A percentile compares a stretch with the other conserved stretches of the same genome.
Conservation (phyloP, 2,329 filamentous ascomycete species). For the Beauveria caledonica region DNA sequence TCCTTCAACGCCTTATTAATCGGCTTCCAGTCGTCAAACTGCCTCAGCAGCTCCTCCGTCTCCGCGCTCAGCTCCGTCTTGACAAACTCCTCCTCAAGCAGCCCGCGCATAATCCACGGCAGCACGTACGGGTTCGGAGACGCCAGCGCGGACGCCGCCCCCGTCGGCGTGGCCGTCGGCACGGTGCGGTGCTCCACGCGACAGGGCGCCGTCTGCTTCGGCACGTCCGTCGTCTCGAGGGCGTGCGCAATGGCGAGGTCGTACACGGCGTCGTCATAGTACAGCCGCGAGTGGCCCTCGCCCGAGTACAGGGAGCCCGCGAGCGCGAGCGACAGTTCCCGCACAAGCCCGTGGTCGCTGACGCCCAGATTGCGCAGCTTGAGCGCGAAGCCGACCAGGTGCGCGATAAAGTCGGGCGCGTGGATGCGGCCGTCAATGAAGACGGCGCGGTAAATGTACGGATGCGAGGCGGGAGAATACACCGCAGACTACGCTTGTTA, state of each 20-base stretch:
- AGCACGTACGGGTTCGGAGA: slow-evolving; percentile 79
- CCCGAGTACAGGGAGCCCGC: slow-evolving; percentile 87
- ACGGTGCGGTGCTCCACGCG: slow-evolving; percentile 17
- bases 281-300: slow-evolving; percentile 87
- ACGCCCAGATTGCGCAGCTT: slow-evolving; percentile 91
- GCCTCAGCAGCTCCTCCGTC: slow-evolving; percentile 66
- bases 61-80: slow-evolving; percentile 71
- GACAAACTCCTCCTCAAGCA: slow-evolving; percentile 87
- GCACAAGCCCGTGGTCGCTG: slow-evolving; percentile 85
- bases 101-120: slow-evolving; percentile 89
- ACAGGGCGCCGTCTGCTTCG: slow-evolving; percentile 15
- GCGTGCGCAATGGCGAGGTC: slow-evolving; percentile 65
- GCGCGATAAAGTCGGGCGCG: slow-evolving; percentile 86
- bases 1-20: slow-evolving; percentile 86
- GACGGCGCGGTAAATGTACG: slow-evolving; percentile 90
- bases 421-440: slow-evolving; percentile 92
- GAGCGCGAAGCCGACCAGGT: slow-evolving; percentile 85
- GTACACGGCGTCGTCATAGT: slow-evolving; percentile 84
- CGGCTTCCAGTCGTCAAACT: slow-evolving; percentile 94
- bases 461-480: slow-evolving; percentile 77
- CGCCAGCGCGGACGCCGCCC: slow-evolving; percentile 24
- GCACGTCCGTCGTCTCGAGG: slow-evolving; percentile 51
- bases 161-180: slow-evolving; percentile 15
- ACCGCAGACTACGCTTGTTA: slow-evolving; percentile 59
- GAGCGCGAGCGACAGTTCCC: slow-evolving; percentile 79